Conservation (phyloP, 495 filamentous ascomycete genomes). For the Lasiosphaeris hirsuta region DNA sequence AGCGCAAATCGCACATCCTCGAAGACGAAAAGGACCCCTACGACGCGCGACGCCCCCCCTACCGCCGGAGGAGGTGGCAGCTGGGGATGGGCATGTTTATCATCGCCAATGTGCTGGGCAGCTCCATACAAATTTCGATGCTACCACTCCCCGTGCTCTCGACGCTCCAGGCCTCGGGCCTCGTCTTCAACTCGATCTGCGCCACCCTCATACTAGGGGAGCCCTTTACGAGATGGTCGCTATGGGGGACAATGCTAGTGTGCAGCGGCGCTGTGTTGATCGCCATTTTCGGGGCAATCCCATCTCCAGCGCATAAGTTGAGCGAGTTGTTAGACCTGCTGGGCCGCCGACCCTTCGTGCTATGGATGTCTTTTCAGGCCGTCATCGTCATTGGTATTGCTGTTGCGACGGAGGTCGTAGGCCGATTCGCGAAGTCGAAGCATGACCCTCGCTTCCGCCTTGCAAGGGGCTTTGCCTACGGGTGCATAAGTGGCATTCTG, state of each 20-base stretch:
- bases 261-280: conserved; percentile 84
- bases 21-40: conserved; percentile 89
- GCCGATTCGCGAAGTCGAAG: conserved; percentile 44
- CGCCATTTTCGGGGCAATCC: conserved; percentile 88
- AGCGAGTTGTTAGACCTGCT: conserved; percentile 77
- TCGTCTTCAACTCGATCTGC: conserved; percentile 98
- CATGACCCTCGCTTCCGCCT: conserved; percentile 66
- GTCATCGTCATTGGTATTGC: conserved; percentile 69
- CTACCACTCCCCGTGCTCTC: conserved; percentile 92
- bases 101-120: conserved; percentile 87
- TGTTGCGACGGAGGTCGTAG: conserved; percentile 57
- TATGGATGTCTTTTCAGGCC: conserved; percentile 83
- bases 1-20: conserved; percentile 96
- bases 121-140: conserved; percentile 95
- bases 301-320: conserved; percentile 89
- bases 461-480: conserved; percentile 83
- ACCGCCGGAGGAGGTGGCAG: conserved; percentile 93
- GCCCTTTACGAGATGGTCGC: conserved; percentile 87
- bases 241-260: conserved; percentile 84
- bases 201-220: conserved; percentile 91
- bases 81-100: conserved; percentile 97
- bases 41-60: conserved; percentile 77
- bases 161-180: conserved; percentile 89
- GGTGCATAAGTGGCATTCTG: conserved; percentile 83
- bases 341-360: conserved; percentile 68